Evolutionary conservation across 2,329 filamentous ascomycete species (phyloP), one percentile per base, ranked within the genome.

Genomic region (Sclerotinia sclerotiorum): DNA sequence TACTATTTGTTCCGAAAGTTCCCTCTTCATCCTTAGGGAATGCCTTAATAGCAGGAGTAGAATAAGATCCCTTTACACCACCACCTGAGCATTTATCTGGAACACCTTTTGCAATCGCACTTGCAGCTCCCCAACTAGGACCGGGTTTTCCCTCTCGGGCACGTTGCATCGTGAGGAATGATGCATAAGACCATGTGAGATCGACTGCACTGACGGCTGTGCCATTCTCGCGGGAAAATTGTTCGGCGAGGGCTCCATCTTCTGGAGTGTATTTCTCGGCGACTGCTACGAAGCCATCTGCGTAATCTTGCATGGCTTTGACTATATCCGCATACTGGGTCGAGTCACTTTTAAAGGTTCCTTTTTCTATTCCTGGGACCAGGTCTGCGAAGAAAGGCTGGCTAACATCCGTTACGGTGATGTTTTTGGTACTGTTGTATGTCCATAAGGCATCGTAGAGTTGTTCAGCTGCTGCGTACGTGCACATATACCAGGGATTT

Each of bases 151-250:
- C 83, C 42, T 82, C 81, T 56, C 87, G 83, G 42, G 88, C 84
- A 58, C 83, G 82, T 39, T 81, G 79, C 61, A 85, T 85, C 1
- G 88, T 88, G 65, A 92, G 80, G 78, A 92, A 88, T 0, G 88
- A 84, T 1, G 89, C 88, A 73, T 91, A 91, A 0, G 88, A 90
- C 89, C 89, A 92, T 3, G 89, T 92, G 24, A 92, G 80, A 71
- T 92, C 87, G 15, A 79, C 77, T 1, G 90, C 90, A 1, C 88
- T 90, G 3, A 88, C 78, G 1, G 86, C 86, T 0, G 74, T 73
- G 46, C 84, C 87, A 29, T 77, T 80, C 69, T 79, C 76, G 71
- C 84, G 84, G 73, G 85, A 82, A 74, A 85, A 92, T 76, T 93
- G 89, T 80, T 92, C 90, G 1, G 87, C 80, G 17, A 92, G 77